Conservation (phyloP, 2,329 filamentous ascomycete species). For the Aureobasidium uvarum region DNA sequence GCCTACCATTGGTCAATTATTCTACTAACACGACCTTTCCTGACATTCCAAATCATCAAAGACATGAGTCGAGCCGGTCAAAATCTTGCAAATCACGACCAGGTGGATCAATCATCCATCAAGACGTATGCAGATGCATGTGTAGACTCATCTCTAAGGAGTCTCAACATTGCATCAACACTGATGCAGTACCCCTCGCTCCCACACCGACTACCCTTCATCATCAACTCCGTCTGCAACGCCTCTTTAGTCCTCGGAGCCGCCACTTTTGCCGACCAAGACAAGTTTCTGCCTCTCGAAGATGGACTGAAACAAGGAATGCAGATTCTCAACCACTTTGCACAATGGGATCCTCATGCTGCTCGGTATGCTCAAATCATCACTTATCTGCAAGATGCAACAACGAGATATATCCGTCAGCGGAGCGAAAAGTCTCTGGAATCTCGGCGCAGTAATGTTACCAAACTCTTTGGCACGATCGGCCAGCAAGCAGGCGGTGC, state of each 20-base stretch:
- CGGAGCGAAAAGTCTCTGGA: constrained; percentile 18
- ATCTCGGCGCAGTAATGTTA: constrained; percentile 5
- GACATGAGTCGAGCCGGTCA: constrained; percentile 28
- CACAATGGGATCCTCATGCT: constrained; percentile 34
- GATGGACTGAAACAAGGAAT: constrained; percentile 31
- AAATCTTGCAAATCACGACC: constrained; percentile 31
- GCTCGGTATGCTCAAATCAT: constrained; percentile 35
- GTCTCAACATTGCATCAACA: constrained; percentile 9
- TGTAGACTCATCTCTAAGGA: constrained; percentile 23
- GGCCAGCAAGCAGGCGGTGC: background rate
- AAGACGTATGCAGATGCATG: constrained; percentile 27
- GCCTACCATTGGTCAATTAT: constrained; percentile 57
- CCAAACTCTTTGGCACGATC: constrained; percentile 15
- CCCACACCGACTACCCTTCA: constrained; percentile 22
- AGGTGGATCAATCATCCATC: constrained; percentile 16
- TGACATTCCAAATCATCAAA: constrained; percentile 46
- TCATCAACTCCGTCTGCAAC: constrained; percentile 23
- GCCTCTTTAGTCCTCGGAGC: constrained; percentile 36
- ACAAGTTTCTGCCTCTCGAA: constrained; percentile 30
- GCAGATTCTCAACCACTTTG: constrained; percentile 34
- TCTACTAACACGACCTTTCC: constrained; percentile 53
- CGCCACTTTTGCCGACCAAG: constrained; percentile 33
- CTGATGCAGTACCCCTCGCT: constrained; percentile 18
- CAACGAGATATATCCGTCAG: constrained; percentile 14
- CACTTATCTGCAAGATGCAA: constrained; percentile 29